These are phyloP conservation scores for Calonectria hongkongensis DNA, from an alignment of 2,329 filamentous ascomycete species.

Conservation along the genomic window DNA sequence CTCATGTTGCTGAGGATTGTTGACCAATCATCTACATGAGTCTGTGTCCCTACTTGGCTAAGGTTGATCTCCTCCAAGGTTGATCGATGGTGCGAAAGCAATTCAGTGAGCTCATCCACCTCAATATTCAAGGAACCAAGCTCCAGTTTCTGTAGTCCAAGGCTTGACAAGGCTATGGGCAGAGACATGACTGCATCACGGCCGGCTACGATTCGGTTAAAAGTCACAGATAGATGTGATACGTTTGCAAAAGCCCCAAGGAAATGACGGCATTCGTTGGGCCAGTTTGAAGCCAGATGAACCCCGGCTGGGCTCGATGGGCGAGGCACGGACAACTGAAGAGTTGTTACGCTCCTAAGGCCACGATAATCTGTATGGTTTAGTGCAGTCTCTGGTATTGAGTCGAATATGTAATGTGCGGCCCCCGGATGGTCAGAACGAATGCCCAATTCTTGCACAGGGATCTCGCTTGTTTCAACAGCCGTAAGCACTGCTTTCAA, in stretches of 20 bases:
- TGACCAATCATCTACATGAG: neutral
- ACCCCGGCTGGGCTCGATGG: neutral
- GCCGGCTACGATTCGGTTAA: neutral
- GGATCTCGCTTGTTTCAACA: neutral
- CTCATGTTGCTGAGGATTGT: neutral
- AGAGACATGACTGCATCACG: neutral
- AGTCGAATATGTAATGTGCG: neutral
- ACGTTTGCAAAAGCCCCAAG: neutral
- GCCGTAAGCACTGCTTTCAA: neutral
- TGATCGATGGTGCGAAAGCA: neutral
- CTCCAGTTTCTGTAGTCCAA: neutral
- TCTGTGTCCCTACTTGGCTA: neutral
- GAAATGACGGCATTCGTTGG: neutral
- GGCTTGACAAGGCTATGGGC: neutral
- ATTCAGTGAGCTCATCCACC: neutral
- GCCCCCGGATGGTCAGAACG: neutral
- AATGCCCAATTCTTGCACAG: neutral
- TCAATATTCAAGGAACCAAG: neutral
- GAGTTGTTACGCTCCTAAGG: neutral
- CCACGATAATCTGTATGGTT: neutral
- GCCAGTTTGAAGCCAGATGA: neutral
- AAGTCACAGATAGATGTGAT: neutral
- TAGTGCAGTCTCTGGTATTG: neutral
- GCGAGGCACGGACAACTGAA: neutral
- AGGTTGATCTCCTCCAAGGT: neutral